Conservation (phyloP, 2,329 filamentous ascomycete species). For the Scedosporium boydii region DNA sequence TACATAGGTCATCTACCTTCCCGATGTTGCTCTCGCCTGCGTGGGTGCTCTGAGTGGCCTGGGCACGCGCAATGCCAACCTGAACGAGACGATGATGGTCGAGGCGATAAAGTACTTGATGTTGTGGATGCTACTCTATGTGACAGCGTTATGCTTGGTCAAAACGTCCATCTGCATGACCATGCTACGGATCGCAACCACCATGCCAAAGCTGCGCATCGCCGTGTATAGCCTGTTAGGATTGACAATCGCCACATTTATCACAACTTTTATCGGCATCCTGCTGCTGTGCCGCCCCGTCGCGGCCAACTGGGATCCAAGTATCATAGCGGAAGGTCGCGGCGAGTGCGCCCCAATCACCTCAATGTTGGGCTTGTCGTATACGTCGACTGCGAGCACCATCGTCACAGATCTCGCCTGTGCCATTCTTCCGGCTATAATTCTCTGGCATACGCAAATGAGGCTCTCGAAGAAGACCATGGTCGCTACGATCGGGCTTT, state of each 20-base stretch:
- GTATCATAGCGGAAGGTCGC: slow-evolving; percentile 17
- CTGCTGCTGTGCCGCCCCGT: slow-evolving; percentile 23
- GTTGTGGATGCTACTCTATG: slow-evolving; percentile 19
- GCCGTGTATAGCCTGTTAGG: slow-evolving; percentile 12
- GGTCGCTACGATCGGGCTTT: slow-evolving; percentile 11
- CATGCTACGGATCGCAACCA: slow-evolving; percentile 22
- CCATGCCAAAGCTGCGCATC: slow-evolving; percentile 12
- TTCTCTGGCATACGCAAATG: slow-evolving; percentile 23
- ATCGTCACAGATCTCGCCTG: slow-evolving; percentile 23
- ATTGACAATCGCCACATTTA: slow-evolving; percentile 16
- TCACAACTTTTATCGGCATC: slow-evolving; percentile 20
- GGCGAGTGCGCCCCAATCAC: slow-evolving; percentile 12
- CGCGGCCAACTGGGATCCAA: slow-evolving; percentile 17
- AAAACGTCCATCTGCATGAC: slow-evolving; percentile 26
- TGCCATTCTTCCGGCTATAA: slow-evolving; percentile 19
- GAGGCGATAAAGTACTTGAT: slow-evolving; percentile 13
- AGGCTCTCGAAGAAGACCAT: slow-evolving; percentile 12
- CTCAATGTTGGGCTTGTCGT: slow-evolving; percentile 11
- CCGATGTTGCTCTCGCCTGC: slow-evolving; percentile 10
- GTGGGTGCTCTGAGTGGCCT: slow-evolving; percentile 12
- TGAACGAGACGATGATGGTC: slow-evolving; percentile 14
- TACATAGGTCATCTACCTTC: slow-evolving; percentile 10
- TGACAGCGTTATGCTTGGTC: slow-evolving; percentile 14
- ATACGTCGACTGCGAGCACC: slow-evolving; percentile 20
- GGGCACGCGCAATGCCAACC: slow-evolving; percentile 13